Evolutionary conservation across 2,329 filamentous ascomycete genomes (phyloP), one percentile per base, ranked within the genome.

Genomic region (Sarocladium brachiariae): DNA sequence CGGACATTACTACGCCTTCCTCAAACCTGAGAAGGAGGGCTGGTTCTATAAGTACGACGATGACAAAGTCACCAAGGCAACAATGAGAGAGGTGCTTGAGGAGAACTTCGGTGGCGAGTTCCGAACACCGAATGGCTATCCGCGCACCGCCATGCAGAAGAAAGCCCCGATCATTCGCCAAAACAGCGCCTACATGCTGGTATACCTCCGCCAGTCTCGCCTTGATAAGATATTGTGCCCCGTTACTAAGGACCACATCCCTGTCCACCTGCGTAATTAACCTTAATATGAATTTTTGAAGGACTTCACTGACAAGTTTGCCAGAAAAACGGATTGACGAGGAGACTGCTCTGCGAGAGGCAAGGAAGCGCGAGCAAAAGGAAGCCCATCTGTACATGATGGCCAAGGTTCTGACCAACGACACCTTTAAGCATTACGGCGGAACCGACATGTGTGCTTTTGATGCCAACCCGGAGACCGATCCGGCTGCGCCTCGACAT

Each of bases 41-140:
- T 83, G 88, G 72, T 99, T 96, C 72, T 97, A 95, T 75, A 93
- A 87, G 61, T 99, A 96, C 60, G 95, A 99, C 60, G 93, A 99
- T 57, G 93, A 99, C 63, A 87, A 91, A 57, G 93, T 99, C 35
- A 97, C 91, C n/a, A 88, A 87, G 57, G 92, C 91, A 1, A 96
- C 91, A 0, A 83, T 87, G 63, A 84, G 88, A 53, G 93, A 99
- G 65, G 92, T 95, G 0, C 71, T 97, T 27, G 93, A 97, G 62
- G 95, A 99, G 57, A 99, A 97, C 67, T 99, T 89, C 67, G 93
- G 93, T 39, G 93, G 93, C 50, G 89, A 95, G 62, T 95, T 90
- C 63, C 73, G 70, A 24, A 67, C 72, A 5, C 67, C 74, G 1
- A 74, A 74, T 50, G 72, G 74, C 9, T 68, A 69, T 37, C 58